These are phyloP conservation scores for Xylariaceae sp. DNA, from an alignment of 2,329 filamentous ascomycete genomes.

Conservation along the genomic window DNA sequence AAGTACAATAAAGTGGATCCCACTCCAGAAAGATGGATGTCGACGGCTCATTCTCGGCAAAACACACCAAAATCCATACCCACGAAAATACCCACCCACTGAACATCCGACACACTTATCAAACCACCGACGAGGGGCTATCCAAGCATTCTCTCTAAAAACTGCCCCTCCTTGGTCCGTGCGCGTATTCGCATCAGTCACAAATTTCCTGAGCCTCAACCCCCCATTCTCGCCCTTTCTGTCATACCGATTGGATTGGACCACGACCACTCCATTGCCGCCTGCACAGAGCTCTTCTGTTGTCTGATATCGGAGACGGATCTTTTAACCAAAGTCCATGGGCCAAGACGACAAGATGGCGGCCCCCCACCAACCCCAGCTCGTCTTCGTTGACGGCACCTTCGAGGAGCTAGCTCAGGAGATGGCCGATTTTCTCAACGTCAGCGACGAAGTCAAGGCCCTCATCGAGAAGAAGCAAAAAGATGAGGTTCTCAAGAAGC, in stretches of 20 bases:
- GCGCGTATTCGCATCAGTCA: slow-evolving; percentile 14
- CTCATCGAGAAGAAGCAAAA: slow-evolving; percentile 71
- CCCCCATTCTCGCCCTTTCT: no score
- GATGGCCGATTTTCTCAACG: slow-evolving; percentile 90
- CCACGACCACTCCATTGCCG: slow-evolving; percentile 15
- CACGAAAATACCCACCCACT: no score
- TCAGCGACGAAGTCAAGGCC: slow-evolving; percentile 71
- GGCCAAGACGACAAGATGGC: slow-evolving; percentile 28
- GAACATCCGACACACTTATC: slow-evolving; percentile 6
- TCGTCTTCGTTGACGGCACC: slow-evolving; percentile 80
- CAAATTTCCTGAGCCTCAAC: slow-evolving; percentile 15
- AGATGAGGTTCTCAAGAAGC: slow-evolving; percentile 84
- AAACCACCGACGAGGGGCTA: no score
- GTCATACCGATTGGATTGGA: no score
- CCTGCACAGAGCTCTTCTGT: slow-evolving; percentile 12
- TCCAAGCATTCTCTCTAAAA: slow-evolving; percentile 12
- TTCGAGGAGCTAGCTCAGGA: slow-evolving; percentile 92
- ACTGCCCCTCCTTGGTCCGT: slow-evolving; percentile 20
- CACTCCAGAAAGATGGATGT: no score
- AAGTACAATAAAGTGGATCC: no score
- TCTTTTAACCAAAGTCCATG: no score
- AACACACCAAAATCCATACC: slow-evolving; percentile 8
- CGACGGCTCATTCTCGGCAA: slow-evolving; percentile 20
- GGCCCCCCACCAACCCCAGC: slow-evolving; percentile 45
- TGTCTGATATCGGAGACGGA: slow-evolving; percentile 6